Evolutionary conservation across 352 stramenopile genomes (phyloP).

Genomic region (Aphanomyces stellatus): DNA sequence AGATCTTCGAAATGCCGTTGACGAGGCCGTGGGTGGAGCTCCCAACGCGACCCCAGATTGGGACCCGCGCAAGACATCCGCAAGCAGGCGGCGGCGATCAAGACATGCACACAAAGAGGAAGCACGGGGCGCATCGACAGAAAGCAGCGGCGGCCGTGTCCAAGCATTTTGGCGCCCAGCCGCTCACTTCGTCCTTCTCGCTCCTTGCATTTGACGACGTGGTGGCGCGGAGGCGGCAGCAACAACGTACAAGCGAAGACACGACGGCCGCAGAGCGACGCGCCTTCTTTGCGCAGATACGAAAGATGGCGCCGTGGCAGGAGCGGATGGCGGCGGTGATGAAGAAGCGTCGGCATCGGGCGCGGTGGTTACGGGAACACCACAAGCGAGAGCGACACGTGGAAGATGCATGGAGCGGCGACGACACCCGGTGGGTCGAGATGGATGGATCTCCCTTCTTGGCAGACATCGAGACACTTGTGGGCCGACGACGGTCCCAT

Average conservation of each 20-base stretch:
- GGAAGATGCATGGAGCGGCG: not conserved
- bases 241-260: not conserved
- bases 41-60: no score
- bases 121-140: no score
- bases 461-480: not conserved
- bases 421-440: not conserved
- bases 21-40: no score
- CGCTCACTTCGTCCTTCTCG: no score
- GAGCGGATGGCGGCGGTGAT: not conserved
- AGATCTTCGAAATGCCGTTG: no score
- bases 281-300: not conserved
- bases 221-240: not conserved
- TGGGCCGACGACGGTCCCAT: not conserved
- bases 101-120: no score
- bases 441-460: not conserved
- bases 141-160: no score
- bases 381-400: not conserved
- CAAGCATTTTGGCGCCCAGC: no score
- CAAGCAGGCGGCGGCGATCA: no score
- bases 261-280: not conserved
- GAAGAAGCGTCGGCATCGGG: not conserved
- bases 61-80: no score
- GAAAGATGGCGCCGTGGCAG: not conserved
- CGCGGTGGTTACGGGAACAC: not conserved
- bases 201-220: not conserved